Base-by-base conservation (phyloP, 495 filamentous ascomycete genomes). In the Paragyromitra xinjiangensis region DNA sequence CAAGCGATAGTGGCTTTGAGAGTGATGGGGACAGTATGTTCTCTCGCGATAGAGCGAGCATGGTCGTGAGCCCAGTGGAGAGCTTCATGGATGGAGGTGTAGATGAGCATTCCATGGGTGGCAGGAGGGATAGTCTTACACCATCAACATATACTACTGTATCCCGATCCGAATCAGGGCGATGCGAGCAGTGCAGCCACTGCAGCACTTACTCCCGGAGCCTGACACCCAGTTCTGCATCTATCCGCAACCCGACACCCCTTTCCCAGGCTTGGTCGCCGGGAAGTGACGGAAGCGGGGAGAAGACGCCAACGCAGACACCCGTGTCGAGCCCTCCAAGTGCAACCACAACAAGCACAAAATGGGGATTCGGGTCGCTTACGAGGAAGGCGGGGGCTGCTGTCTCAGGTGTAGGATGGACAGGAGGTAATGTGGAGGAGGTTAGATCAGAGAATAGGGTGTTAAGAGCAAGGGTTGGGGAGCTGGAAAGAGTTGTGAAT, bases 401-500 rank as follows among this genome's bases (percentile, higher is more conserved):
- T 84, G 88, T 48, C 1, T 61, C 56, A 37, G 29, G 56, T 61
- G 56, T 5, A 89, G 89, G 37, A 87, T 92, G 69, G 91, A 90
- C 12, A 91, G 92, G 92, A 86, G 90, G 63, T 74, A 89, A 92
- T 12, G 87, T 93, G 40, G 87, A 90, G 3, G 75, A 92, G 56
- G 83, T 95, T 71, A 87, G 91, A 70, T 90, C 90, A 50, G 92
- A 95, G 84, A 95, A 94, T 74, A 86, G 86, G 75, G 87, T 88
- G 6, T 83, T 94, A 58, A 94, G 94, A 84, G 86, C 86, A 40
- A 85, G 91, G 45, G 85, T 95, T 0, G 88, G 88, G 0, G 86
- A 91, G 72, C 81, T 94, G 2, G 92, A 94, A 83, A 84, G 85
- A 24, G 89, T 89, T 0, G 88, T 94, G 12, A 92, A 94, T 69